These are phyloP conservation scores for Komagataea norvegica DNA, from an alignment of 1,139 yeast species.

Conservation along the genomic window DNA sequence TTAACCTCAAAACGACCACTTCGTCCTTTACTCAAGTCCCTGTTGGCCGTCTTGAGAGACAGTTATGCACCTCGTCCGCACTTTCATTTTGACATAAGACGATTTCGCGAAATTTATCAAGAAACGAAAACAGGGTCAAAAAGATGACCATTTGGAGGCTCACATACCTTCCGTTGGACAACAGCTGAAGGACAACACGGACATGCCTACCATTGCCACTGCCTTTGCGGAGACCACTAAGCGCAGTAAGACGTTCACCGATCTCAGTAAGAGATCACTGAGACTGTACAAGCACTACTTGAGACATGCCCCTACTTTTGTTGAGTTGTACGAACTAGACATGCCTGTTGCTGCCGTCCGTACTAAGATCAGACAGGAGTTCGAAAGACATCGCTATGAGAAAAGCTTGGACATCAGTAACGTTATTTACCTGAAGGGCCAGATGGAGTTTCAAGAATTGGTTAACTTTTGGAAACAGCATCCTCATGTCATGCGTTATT, in stretches of 20 bases:
- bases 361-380: slow-evolving; percentile 84
- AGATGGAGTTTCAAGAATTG: slow-evolving; percentile 87
- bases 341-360: slow-evolving; percentile 78
- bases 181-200: background rate
- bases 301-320: slow-evolving; percentile 59
- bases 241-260: slow-evolving; percentile 57
- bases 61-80: too few species aligned
- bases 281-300: slow-evolving; percentile 69
- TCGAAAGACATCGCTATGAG: slow-evolving; percentile 78
- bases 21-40: too few species aligned
- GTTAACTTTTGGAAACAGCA: slow-evolving; percentile 90
- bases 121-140: too few species aligned
- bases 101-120: too few species aligned
- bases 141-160: too few species aligned
- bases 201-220: slow-evolving; percentile 64
- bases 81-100: too few species aligned
- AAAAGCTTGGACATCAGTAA: slow-evolving; percentile 61
- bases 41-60: too few species aligned
- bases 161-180: too few species aligned
- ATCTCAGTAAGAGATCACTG: slow-evolving; percentile 60
- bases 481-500: slow-evolving; percentile 79
- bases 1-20: too few species aligned
- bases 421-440: slow-evolving; percentile 73
- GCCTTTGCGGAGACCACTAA: slow-evolving; percentile 83
- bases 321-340: slow-evolving; percentile 72